These are phyloP conservation scores for Taphrina confusa DNA, from an alignment of 1,139 yeast genomes.

Conservation along the genomic window DNA sequence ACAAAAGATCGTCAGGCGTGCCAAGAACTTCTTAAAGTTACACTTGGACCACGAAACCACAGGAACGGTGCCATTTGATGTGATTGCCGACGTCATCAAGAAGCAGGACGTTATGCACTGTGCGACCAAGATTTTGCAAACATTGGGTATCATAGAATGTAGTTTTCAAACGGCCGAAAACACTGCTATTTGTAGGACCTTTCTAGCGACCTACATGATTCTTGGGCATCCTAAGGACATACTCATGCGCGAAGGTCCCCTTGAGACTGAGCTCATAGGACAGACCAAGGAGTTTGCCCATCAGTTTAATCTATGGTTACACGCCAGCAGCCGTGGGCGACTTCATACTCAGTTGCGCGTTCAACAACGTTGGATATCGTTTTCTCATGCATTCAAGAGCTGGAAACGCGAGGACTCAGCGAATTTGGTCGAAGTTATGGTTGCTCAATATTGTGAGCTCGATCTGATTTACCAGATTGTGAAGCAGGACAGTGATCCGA, in stretches of 20 bases:
- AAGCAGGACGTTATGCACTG: background rate
- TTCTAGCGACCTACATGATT: constrained; percentile 21
- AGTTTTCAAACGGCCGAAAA: background rate
- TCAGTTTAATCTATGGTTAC: constrained; percentile 3
- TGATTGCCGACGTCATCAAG: constrained; percentile 19
- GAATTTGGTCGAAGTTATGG: constrained; percentile 19
- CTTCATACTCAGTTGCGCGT: background rate
- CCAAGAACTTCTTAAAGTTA: constrained; percentile 1
- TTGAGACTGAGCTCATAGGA: background rate
- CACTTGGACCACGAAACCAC: constrained; percentile 10
- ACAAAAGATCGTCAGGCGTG: background rate
- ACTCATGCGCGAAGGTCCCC: constrained; percentile 1
- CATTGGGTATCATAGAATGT: background rate
- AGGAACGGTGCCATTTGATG: constrained; percentile 16
- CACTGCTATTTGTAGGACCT: constrained; percentile 7
- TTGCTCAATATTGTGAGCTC: constrained; percentile 34
- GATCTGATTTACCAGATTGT: constrained; percentile 27
- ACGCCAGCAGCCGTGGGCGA: background rate
- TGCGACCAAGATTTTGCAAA: background rate
- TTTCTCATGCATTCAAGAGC: constrained; percentile 3
- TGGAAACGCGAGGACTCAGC: constrained; percentile 32
- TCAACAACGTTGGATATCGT: constrained; percentile 8
- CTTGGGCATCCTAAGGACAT: constrained; percentile 25
- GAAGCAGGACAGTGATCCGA: constrained; percentile 22
- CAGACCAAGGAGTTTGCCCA: constrained; percentile 6